Percentiles rank a stretch among this genome's conserved stretches.
Evolutionary conservation across 805 yeast genomes (phyloP).

Genomic region (Starmerella apicola): DNA sequence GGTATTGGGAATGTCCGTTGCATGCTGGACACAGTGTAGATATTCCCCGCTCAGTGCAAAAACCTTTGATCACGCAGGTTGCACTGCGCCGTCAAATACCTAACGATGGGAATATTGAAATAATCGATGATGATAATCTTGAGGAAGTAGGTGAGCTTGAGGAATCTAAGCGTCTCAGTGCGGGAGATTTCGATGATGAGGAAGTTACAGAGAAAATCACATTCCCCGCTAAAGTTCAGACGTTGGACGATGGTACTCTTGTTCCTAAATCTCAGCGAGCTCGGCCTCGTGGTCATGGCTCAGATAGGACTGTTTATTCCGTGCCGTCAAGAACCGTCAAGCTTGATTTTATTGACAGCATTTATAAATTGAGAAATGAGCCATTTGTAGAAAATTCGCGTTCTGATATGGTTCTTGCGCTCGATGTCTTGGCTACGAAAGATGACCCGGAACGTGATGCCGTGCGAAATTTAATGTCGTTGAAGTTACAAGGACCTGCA

Average conservation of each 20-base stretch:
- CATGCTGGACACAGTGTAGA: slow-evolving; percentile 12
- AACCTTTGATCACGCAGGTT: slow-evolving; percentile 46
- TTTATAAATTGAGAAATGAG: slow-evolving; percentile 29
- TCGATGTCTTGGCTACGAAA: slow-evolving; percentile 25
- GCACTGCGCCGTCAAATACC: slow-evolving; percentile 38
- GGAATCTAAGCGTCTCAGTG: slow-evolving; percentile 25
- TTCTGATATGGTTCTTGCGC: slow-evolving; percentile 29
- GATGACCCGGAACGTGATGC: slow-evolving; percentile 24
- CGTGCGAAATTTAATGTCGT: slow-evolving; percentile 29
- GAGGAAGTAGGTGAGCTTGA: slow-evolving; percentile 8
- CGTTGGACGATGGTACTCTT: slow-evolving; percentile 5
- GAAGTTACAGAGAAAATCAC: slow-evolving; percentile 3
- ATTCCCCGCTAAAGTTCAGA: slow-evolving; percentile 6
- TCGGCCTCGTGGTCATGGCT: slow-evolving; percentile 21
- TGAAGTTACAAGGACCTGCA: slow-evolving; percentile 27
- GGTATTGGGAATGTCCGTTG: slow-evolving; percentile 19
- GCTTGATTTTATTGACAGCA: slow-evolving; percentile 53
- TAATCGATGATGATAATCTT: slow-evolving; percentile 32
- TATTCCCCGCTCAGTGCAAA: slow-evolving; percentile 30
- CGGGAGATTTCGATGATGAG: slow-evolving; percentile 7
- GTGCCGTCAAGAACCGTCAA: slow-evolving; percentile 57
- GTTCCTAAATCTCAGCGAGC: slow-evolving; percentile 2
- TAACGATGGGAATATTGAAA: slow-evolving; percentile 49
- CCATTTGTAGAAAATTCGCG: slow-evolving; percentile 26
- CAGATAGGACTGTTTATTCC: slow-evolving; percentile 42